Evolutionary conservation across 2,329 filamentous ascomycete genomes (phyloP).

Genomic region (Paraphaeosphaeria minitans): DNA sequence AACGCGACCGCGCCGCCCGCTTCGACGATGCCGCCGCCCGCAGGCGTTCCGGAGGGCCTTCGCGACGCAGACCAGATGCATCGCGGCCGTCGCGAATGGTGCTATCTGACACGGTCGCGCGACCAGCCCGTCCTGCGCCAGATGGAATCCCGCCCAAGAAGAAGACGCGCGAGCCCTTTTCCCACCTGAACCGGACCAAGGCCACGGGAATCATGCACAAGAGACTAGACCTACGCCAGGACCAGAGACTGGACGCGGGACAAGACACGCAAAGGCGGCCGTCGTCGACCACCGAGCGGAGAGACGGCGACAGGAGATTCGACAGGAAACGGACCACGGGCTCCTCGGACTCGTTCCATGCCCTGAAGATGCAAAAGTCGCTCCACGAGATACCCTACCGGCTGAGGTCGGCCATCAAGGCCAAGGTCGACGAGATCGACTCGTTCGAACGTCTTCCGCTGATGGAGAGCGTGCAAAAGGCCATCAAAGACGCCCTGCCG

Average conservation of each 20-base stretch:
- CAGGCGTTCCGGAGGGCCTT: slow-evolving; percentile 15
- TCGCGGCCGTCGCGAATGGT: slow-evolving; percentile 56
- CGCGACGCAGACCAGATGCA: slow-evolving; percentile 35
- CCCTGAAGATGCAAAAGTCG: slow-evolving; percentile 90
- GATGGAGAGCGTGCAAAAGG: slow-evolving; percentile 71
- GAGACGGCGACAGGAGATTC: slow-evolving; percentile 15
- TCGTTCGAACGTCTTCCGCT: slow-evolving; percentile 83
- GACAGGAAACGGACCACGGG: slow-evolving; percentile 42
- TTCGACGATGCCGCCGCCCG: slow-evolving; percentile 12
- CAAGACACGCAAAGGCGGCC: slow-evolving; percentile 9
- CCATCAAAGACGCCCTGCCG: slow-evolving; percentile 77
- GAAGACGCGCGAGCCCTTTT: slow-evolving; percentile 37
- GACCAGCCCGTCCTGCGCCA: slow-evolving; percentile 17
- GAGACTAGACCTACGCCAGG: slow-evolving; percentile 14
- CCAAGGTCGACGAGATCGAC: slow-evolving; percentile 67
- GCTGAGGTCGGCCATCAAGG: slow-evolving; percentile 66
- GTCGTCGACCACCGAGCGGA: neutral
- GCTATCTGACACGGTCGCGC: slow-evolving; percentile 50
- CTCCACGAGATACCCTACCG: slow-evolving; percentile 78
- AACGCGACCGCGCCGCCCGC: slow-evolving; percentile 24
- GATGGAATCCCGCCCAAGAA: slow-evolving; percentile 28
- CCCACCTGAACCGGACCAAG: slow-evolving; percentile 40
- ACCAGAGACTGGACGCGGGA: slow-evolving; percentile 20
- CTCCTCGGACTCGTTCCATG: slow-evolving; percentile 68
- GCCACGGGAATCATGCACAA: slow-evolving; percentile 33